Base-by-base conservation (phyloP, 306 rosid species). In the Psophocarpus tetragonolobus region DNA sequence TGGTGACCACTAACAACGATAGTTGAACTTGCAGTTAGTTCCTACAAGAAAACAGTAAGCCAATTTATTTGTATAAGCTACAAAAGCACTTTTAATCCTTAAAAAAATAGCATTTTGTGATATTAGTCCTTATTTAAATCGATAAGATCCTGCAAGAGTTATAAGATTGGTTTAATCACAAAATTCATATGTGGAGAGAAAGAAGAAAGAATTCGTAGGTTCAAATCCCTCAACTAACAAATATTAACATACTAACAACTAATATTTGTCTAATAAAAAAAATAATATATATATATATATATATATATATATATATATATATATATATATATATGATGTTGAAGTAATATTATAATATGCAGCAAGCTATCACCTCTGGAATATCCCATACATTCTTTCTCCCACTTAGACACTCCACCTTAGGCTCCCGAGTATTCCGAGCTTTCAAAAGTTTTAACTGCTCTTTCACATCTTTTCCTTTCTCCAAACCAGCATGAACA, bases 401-500 rank as follows among this genome's bases (percentile, higher is more conserved):
- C 50, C 97, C 97, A 66, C 96, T 88, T 2, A 95, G 84, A 66
- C 90, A 78, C 81, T 62, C 87, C 33, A 92, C 72, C 85, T 89
- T 89, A 27, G 97, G 85, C 62, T 87, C 82, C 23, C 87, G 77
- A 72, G 97, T 92, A 82, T 95, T 92, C 42, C 79, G 90, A 73
- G 84, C 77, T 86, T 82, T 92, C 90, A 95, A 84, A 70, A 20
- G 33, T 50, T 92, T 77, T 80, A 95, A 77, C 71, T 89, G 97
- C 81, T 90, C 87, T 51, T 89, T 79, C 63, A 92, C 96, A 61
- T 89, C 87, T 71, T 64, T 76, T 33, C 80, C 86, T 83, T 82
- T 84, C 87, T 87, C 95, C 83, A 94, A 82, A 86, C 98, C 97
- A 44, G 97, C 98, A 30, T 94, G 98, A 80, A 94, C 97, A 56